Evolutionary conservation across 1,284 basidiomycete genomes (phyloP).

Genomic region (Boletus semigastroideus): DNA sequence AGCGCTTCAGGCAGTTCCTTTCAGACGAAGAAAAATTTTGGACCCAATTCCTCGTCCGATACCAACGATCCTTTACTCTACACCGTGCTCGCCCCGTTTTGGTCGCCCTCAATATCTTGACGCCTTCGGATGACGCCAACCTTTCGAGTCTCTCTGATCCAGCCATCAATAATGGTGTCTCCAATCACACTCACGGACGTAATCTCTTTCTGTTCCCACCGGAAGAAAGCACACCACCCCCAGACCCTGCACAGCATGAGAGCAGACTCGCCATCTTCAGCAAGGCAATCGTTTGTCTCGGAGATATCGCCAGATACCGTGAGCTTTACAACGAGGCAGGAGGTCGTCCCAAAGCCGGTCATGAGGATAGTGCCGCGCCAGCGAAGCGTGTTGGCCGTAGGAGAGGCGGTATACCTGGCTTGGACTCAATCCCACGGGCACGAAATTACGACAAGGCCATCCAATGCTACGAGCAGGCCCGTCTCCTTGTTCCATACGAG

Average conservation of each 20-base stretch:
- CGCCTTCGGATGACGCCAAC: slow-evolving; percentile 20
- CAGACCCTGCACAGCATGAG: slow-evolving; percentile 55
- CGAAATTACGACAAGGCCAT: slow-evolving; percentile 76
- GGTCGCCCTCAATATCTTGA: slow-evolving; percentile 50
- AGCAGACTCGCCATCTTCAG: slow-evolving; percentile 72
- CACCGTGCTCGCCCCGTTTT: slow-evolving; percentile 59
- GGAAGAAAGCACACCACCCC: slow-evolving; percentile 42
- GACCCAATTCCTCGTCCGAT: slow-evolving; percentile 70
- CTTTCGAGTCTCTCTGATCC: slow-evolving; percentile 37
- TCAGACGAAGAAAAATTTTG: slow-evolving; percentile 88
- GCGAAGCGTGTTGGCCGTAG: slow-evolving; percentile 45
- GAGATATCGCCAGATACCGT: slow-evolving; percentile 91
- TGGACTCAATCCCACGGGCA: slow-evolving; percentile 46
- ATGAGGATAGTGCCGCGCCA: slow-evolving; percentile 50
- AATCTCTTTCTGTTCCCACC: slow-evolving; percentile 60
- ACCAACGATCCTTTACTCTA: slow-evolving; percentile 68
- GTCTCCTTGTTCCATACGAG: slow-evolving; percentile 73
- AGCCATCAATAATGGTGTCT: slow-evolving; percentile 18
- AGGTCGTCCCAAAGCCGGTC: slow-evolving; percentile 62
- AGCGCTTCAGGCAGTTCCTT: slow-evolving; percentile 85
- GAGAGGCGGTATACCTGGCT: slow-evolving; percentile 41
- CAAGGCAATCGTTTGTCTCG: slow-evolving; percentile 89
- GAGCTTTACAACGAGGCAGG: slow-evolving; percentile 83
- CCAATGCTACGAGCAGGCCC: slow-evolving; percentile 83
- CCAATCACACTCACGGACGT: slow-evolving; percentile 29